Conservation (phyloP, 768 basidiomycete species). For the Terana coerulea region DNA sequence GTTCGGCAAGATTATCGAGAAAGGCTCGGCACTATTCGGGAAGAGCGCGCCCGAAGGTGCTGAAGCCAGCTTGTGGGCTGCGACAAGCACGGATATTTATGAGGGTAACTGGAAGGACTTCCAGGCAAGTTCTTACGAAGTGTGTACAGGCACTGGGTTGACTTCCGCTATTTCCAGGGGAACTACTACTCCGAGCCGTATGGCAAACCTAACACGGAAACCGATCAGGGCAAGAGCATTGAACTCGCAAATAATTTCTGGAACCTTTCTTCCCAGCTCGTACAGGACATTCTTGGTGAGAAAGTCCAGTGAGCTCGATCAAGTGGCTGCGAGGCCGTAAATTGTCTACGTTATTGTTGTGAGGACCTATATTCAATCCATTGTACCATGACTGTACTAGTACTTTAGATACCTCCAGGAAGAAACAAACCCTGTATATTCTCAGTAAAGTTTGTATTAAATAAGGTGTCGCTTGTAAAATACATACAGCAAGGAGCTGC, state of each 20-base stretch:
- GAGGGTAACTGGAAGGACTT: slow-evolving; percentile 25
- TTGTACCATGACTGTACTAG: too few species aligned
- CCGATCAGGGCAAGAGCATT: slow-evolving; percentile 19
- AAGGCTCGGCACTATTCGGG: slow-evolving; percentile 14
- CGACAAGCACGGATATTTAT: slow-evolving; percentile 24
- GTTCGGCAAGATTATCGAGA: slow-evolving; percentile 21
- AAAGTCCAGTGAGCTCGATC: too few species aligned
- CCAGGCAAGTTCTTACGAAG: slow-evolving; percentile 17
- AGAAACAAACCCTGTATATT: too few species aligned
- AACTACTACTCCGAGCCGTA: slow-evolving; percentile 26
- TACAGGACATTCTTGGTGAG: slow-evolving; percentile 23
- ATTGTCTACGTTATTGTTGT: too few species aligned
- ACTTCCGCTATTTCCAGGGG: slow-evolving; percentile 13
- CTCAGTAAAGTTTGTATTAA: too few species aligned
- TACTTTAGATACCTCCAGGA: too few species aligned
- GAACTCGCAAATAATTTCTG: slow-evolving; percentile 21
- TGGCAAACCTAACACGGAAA: slow-evolving; percentile 23
- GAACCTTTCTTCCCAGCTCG: slow-evolving; percentile 20
- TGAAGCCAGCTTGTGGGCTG: slow-evolving; percentile 28
- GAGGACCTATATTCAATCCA: too few species aligned
- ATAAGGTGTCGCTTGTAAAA: too few species aligned
- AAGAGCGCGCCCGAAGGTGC: slow-evolving; percentile 29
- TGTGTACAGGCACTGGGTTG: not conserved
- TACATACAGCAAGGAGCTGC: too few species aligned
- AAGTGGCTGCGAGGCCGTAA: too few species aligned